Conservation (phyloP, 2,329 filamentous ascomycete species). For the Anisogramma anomala region DNA sequence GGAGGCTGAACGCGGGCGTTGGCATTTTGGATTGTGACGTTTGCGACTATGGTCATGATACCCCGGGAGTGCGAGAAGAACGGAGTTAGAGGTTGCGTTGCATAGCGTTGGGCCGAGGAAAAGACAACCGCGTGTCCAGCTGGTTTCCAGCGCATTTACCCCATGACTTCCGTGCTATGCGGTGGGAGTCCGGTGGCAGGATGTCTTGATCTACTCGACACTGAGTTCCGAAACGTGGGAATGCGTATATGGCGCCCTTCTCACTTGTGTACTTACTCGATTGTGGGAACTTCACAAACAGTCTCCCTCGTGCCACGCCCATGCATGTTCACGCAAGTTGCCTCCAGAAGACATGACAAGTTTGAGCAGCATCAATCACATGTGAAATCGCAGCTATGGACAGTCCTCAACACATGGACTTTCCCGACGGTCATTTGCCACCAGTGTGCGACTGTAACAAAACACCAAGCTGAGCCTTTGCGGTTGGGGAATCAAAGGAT, state of each 20-base stretch:
- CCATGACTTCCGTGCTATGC: too few species aligned
- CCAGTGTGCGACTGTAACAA: not conserved
- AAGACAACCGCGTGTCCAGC: too few species aligned
- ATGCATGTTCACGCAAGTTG: too few species aligned
- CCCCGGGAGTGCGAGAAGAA: not conserved
- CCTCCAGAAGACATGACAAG: too few species aligned
- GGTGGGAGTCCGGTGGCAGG: too few species aligned
- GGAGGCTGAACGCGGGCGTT: not conserved
- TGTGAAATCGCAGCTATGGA: constrained; percentile 2
- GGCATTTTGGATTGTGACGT: not conserved
- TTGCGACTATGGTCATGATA: constrained; percentile 3
- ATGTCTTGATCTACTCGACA: too few species aligned
- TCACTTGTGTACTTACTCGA: too few species aligned
- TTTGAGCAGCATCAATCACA: not conserved
- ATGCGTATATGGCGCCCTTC: too few species aligned
- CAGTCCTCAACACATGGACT: constrained; percentile 1
- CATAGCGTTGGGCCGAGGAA: not conserved
- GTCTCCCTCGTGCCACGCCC: too few species aligned
- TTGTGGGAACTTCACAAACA: too few species aligned
- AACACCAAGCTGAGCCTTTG: not conserved
- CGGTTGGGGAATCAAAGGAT: constrained; percentile 4
- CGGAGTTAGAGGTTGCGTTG: not conserved
- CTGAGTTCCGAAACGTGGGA: too few species aligned
- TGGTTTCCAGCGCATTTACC: too few species aligned
- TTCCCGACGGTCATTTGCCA: constrained; percentile 4